Percentiles rank a stretch among this genome's conserved stretches.
Conservation (phyloP, 2,329 filamentous ascomycete species). For the Hymenoscyphus scutula region DNA sequence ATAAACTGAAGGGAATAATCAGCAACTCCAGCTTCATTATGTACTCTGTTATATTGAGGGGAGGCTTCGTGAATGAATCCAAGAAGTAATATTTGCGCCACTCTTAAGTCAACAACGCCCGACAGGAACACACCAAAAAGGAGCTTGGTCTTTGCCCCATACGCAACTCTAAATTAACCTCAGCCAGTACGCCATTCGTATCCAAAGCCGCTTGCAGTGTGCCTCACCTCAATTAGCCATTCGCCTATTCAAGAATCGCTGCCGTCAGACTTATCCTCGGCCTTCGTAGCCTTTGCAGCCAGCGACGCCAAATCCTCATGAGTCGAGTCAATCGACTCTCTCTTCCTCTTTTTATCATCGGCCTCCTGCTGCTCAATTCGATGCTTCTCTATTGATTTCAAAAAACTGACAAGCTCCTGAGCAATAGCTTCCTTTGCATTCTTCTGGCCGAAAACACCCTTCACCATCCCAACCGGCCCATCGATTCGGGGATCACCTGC, state of each 20-base stretch:
- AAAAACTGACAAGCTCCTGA: constrained; percentile 39
- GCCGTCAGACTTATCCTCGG: background rate
- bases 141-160: background rate
- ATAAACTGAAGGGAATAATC: too few relatives aligned
- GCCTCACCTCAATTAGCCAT: background rate
- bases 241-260: background rate
- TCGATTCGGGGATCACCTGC: constrained; percentile 30
- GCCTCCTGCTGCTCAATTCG: constrained; percentile 21
- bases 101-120: too few relatives aligned
- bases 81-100: too few relatives aligned
- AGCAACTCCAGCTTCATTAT: too few relatives aligned
- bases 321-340: background rate
- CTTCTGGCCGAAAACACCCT: constrained; percentile 46
- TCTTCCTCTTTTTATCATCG: constrained; percentile 23
- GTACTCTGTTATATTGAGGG: too few relatives aligned
- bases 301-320: constrained; percentile 6
- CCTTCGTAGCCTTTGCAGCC: background rate
- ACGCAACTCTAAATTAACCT: background rate
- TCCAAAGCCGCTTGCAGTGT: background rate
- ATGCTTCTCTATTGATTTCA: constrained; percentile 38
- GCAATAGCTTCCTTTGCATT: constrained; percentile 49
- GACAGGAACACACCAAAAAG: too few relatives aligned
- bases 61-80: too few relatives aligned
- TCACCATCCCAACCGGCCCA: constrained; percentile 42
- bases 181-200: background rate